These are phyloP conservation scores for Moesziomyces sp. DNA, from an alignment of 1,284 basidiomycete species.

Conservation along the genomic window DNA sequence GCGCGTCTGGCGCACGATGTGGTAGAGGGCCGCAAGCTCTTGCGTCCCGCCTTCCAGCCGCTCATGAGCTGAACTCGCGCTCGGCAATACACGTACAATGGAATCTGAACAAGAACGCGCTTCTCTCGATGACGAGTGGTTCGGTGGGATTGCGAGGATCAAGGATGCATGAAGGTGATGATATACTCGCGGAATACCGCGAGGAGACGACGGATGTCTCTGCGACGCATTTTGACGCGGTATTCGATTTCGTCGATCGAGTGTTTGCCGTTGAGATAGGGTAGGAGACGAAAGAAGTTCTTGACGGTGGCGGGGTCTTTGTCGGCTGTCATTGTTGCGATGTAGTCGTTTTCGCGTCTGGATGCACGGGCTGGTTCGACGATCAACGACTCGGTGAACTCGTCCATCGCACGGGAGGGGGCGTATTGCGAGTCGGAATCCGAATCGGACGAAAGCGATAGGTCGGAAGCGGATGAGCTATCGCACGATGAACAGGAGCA, in stretches of 20 bases:
- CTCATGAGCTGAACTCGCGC: slow-evolving; percentile 20
- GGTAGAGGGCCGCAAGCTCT: slow-evolving; percentile 80
- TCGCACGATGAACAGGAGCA: slow-evolving; percentile 14
- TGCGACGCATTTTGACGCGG: slow-evolving; percentile 41
- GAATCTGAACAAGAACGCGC: neutral
- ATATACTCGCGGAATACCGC: slow-evolving; percentile 49
- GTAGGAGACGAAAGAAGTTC: slow-evolving; percentile 52
- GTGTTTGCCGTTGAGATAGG: slow-evolving; percentile 66
- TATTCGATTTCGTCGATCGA: slow-evolving; percentile 64
- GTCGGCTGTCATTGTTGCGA: slow-evolving; percentile 82
- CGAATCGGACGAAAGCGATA: slow-evolving; percentile 22
- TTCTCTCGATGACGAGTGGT: neutral
- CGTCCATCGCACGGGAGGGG: neutral
- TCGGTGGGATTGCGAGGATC: neutral
- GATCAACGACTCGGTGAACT: slow-evolving; percentile 72
- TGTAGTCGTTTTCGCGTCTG: slow-evolving; percentile 79
- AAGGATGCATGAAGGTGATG: slow-evolving; percentile 62
- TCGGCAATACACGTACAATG: neutral
- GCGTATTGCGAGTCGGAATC: slow-evolving; percentile 4
- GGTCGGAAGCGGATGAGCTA: slow-evolving; percentile 12
- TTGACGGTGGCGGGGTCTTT: slow-evolving; percentile 71
- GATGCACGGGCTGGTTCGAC: slow-evolving; percentile 83
- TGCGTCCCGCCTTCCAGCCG: slow-evolving; percentile 60
- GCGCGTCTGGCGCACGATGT: slow-evolving; percentile 80
- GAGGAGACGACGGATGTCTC: slow-evolving; percentile 54